Conservation (phyloP, 1,284 basidiomycete genomes). For the Papiliotrema fonsecae region DNA sequence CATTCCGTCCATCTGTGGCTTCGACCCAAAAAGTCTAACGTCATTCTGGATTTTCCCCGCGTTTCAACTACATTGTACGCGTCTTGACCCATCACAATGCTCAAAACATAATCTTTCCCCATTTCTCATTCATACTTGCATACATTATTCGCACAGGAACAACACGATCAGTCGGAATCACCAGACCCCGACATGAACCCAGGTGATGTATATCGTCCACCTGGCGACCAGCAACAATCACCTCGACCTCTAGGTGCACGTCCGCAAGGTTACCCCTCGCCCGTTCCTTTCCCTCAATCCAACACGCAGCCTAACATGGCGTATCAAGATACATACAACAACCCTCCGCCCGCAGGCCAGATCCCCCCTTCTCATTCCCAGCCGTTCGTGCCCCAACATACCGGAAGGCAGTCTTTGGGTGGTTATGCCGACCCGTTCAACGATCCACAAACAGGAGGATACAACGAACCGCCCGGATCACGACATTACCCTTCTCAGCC, state of each 20-base stretch:
- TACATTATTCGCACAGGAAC: too few relatives aligned
- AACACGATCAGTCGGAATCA: too few relatives aligned
- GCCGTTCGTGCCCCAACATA: conserved; percentile 7
- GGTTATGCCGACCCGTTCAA: conserved; percentile 13
- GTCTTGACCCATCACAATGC: too few relatives aligned
- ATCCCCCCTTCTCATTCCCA: conserved; percentile 22
- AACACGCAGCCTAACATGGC: conserved; percentile 2
- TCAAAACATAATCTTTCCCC: neutral
- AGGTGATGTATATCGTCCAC: conserved; percentile 24
- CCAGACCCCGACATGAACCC: conserved; percentile 23
- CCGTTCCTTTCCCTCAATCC: conserved; percentile 9
- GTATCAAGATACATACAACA: conserved; percentile 15
- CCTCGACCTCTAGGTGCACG: conserved; percentile 3
- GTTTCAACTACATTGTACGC: too few relatives aligned
- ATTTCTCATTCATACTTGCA: conserved; percentile 1
- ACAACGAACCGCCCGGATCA: conserved; percentile 16
- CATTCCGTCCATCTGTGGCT: too few relatives aligned
- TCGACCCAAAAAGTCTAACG: too few relatives aligned
- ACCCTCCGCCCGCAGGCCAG: conserved; percentile 9
- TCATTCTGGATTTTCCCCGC: too few relatives aligned
- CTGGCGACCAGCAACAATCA: conserved; percentile 5
- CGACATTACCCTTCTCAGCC: conserved; percentile 26
- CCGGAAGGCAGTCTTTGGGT: neutral
- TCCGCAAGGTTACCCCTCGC: conserved; percentile 13
- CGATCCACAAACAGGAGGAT: conserved; percentile 5